These are phyloP conservation scores for Chrysosphaeria jannelii DNA, from an alignment of 2,329 filamentous ascomycete species.

Conservation along the genomic window DNA sequence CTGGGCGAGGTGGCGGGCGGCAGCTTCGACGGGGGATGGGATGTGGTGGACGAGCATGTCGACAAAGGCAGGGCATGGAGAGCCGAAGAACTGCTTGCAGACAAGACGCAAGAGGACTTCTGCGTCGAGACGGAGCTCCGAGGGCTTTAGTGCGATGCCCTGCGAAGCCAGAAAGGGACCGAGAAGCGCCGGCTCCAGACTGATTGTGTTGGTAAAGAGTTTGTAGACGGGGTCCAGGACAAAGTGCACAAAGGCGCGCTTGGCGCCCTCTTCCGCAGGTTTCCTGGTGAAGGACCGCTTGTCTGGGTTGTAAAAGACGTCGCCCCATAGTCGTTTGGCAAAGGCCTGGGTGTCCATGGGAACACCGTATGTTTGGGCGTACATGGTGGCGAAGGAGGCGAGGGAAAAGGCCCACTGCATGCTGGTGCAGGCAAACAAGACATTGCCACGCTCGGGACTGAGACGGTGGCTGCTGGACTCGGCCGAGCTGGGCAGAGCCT, in stretches of 20 bases:
- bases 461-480: conserved; percentile 50
- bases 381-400: conserved; percentile 86
- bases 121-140: conserved; percentile 71
- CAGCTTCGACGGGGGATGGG: conserved; percentile 57
- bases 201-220: conserved; percentile 81
- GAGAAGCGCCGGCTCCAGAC: conserved; percentile 61
- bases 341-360: conserved; percentile 67
- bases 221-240: conserved; percentile 95
- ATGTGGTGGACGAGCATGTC: conserved; percentile 84
- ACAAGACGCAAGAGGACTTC: conserved; percentile 68
- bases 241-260: conserved; percentile 78
- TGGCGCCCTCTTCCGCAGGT: conserved; percentile 46
- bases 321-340: conserved; percentile 66
- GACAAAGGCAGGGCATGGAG: conserved; percentile 52
- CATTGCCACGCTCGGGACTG: conserved; percentile 90
- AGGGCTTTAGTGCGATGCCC: conserved; percentile 68
- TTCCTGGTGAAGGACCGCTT: conserved; percentile 84
- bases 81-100: conserved; percentile 85
- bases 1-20: conserved; percentile 44
- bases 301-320: conserved; percentile 80
- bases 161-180: conserved; percentile 49
- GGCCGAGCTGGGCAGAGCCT: conserved; percentile 46
- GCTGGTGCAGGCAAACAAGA: conserved; percentile 77
- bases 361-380: conserved; percentile 59
- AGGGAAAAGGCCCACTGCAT: conserved; percentile 96